A percentile compares a stretch with the other conserved stretches of the same genome.
phyloP scores from a whole-genome alignment of 148 eudicot genomes.

The Euryodendron excelsum region DNA sequence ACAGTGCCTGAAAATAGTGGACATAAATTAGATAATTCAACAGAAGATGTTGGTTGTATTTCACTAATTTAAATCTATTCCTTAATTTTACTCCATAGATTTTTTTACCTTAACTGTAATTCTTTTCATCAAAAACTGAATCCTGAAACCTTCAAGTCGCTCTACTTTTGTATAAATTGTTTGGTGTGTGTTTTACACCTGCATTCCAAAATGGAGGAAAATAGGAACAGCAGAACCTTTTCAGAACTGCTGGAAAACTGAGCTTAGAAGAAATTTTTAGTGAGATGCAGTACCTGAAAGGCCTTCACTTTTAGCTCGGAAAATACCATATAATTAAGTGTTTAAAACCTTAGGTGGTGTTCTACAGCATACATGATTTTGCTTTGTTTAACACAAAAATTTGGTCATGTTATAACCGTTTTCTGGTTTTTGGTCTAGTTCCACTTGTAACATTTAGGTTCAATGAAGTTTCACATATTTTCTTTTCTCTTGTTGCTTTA shows the following conservation, averaged over 20 bases:
- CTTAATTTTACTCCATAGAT: neutral
- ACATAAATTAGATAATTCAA: neutral
- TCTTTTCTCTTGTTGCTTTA: neutral
- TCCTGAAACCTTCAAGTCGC: neutral
- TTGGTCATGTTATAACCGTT: neutral
- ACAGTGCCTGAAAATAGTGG: neutral
- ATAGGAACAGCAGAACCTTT: neutral
- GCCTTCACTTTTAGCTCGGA: neutral
- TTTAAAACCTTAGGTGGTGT: neutral
- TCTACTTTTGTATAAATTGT: neutral
- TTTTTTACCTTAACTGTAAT: neutral
- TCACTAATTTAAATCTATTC: neutral
- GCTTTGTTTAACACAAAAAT: neutral
- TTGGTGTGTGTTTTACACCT: neutral
- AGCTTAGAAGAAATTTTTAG: too few relatives aligned
- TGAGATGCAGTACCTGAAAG: neutral
- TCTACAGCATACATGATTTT: neutral
- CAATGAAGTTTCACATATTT: neutral
- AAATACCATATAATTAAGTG: neutral
- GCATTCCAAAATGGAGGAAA: neutral
- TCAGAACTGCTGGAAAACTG: neutral
- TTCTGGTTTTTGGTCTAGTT: conserved; percentile 3
- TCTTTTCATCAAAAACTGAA: neutral
- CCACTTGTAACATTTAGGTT: neutral
- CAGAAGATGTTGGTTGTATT: neutral